phyloP scores from a whole-genome alignment of 176 grass and related monocot species.

The Bothriochloa decipiens region DNA sequence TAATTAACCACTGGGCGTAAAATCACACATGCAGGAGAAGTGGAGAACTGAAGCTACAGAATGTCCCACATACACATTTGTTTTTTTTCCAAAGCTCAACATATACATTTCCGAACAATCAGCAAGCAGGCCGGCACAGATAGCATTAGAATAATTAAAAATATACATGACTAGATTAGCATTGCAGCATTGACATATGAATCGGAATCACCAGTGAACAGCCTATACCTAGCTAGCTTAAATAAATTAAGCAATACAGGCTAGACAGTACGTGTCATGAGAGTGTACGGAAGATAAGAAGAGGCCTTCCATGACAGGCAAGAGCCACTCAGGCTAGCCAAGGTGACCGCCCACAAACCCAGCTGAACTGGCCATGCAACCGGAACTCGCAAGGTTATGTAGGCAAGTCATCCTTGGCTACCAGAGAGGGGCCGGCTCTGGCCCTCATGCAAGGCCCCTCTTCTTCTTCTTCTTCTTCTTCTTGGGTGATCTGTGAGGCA shows the following conservation, averaged over 20 bases:
- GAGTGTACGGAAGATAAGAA: conserved; percentile 27
- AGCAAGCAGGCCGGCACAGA: neutral
- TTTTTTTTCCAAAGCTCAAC: neutral
- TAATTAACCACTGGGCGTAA: neutral
- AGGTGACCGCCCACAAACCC: conserved; percentile 61
- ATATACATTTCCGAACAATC: neutral
- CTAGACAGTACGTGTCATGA: neutral
- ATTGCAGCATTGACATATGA: neutral
- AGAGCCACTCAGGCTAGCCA: conserved; percentile 67
- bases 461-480: conserved; percentile 27
- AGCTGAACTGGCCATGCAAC: conserved; percentile 13
- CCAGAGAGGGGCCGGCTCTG: conserved; percentile 39
- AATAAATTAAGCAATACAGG: neutral
- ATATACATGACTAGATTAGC: neutral
- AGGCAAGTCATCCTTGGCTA: conserved; percentile 83
- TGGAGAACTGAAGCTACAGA: neutral
- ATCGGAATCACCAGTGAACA: neutral
- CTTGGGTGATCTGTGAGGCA: neutral
- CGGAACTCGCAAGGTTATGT: conserved; percentile 12
- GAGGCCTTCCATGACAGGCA: conserved; percentile 52
- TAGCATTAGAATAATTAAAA: neutral
- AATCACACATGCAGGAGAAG: neutral
- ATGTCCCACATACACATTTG: too few species aligned
- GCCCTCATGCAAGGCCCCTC: conserved; percentile 57
- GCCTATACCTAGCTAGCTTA: neutral